Percentiles rank a stretch among this genome's conserved stretches.
Conservation (phyloP, 352 stramenopile species). For the Pythium volutum region DNA sequence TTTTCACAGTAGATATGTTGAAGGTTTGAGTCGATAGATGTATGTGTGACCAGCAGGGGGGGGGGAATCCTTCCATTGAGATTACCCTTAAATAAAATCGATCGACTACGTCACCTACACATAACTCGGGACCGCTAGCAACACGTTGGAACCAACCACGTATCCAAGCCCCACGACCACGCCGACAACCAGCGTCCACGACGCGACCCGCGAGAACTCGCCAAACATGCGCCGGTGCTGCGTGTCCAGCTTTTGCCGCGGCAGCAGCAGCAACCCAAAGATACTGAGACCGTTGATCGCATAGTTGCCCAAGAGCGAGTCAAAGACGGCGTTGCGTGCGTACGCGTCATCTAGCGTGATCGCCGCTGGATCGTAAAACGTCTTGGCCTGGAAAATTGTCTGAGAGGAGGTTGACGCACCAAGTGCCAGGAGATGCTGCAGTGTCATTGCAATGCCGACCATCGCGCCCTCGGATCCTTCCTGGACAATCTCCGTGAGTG, state of each 20-base stretch:
- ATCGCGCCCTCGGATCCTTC: too few species aligned
- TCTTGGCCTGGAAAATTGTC: slow-evolving; percentile 25
- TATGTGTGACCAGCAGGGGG: too few species aligned
- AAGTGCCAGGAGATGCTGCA: slow-evolving; percentile 13
- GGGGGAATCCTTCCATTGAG: too few species aligned
- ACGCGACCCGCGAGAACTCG: slow-evolving; percentile 52
- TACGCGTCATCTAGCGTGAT: slow-evolving; percentile 22
- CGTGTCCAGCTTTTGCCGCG: slow-evolving; percentile 56
- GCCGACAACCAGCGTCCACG: slow-evolving; percentile 48
- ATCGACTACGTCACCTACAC: too few species aligned
- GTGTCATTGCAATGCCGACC: too few species aligned
- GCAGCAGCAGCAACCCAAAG: slow-evolving; percentile 35
- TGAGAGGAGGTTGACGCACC: slow-evolving; percentile 27
- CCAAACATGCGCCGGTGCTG: slow-evolving; percentile 65
- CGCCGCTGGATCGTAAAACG: slow-evolving; percentile 14
- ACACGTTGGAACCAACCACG: too few species aligned
- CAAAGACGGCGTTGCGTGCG: slow-evolving; percentile 22
- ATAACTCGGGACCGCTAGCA: too few species aligned
- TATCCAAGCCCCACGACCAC: too few species aligned
- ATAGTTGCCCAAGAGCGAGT: slow-evolving; percentile 29
- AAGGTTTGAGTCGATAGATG: too few species aligned
- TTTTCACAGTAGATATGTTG: too few species aligned
- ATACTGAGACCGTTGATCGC: slow-evolving; percentile 29
- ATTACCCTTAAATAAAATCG: too few species aligned
- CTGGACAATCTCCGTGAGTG: too few species aligned